A percentile compares a stretch with the other conserved stretches of the same genome.
phyloP scores from a whole-genome alignment of 495 filamentous ascomycete species.

The Neurospora hispaniola region DNA sequence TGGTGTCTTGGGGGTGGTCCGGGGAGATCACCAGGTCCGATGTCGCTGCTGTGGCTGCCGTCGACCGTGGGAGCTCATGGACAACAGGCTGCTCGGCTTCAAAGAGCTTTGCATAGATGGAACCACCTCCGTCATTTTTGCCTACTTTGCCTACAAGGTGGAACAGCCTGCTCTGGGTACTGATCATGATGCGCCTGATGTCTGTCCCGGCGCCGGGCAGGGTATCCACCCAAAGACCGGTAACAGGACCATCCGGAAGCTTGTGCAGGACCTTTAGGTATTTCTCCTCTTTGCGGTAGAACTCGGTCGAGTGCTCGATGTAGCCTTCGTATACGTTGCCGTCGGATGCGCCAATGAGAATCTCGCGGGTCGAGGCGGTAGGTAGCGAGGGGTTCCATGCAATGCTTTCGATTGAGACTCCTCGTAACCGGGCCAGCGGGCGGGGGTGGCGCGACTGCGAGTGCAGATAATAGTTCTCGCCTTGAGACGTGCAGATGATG shows the following conservation, averaged over 20 bases:
- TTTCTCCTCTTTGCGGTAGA: constrained; percentile 88
- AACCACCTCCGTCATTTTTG: constrained; percentile 67
- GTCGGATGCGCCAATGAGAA: constrained; percentile 84
- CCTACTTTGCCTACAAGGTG: constrained; percentile 72
- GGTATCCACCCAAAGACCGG: constrained; percentile 70
- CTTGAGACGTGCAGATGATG: constrained; percentile 78
- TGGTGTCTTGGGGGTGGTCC: constrained; percentile 47
- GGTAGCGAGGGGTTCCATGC: constrained; percentile 97
- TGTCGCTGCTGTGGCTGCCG: constrained; percentile 43
- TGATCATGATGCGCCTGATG: constrained; percentile 61
- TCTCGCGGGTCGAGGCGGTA: constrained; percentile 88
- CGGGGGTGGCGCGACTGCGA: constrained; percentile 85
- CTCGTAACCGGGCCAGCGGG: constrained; percentile 69
- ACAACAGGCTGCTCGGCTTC: constrained; percentile 68
- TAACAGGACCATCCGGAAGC: constrained; percentile 63
- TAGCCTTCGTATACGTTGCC: constrained; percentile 94
- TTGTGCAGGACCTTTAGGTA: constrained; percentile 76
- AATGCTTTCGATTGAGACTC: constrained; percentile 75
- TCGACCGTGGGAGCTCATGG: constrained; percentile 52
- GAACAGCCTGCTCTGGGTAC: constrained; percentile 61
- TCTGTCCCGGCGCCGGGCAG: constrained; percentile 53
- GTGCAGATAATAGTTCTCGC: constrained; percentile 96
- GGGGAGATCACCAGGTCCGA: constrained; percentile 67
- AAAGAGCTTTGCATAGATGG: constrained; percentile 78
- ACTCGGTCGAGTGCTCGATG: constrained; percentile 86